phyloP scores from a whole-genome alignment of 257 asterid species.

The Henckelia pumila region DNA sequence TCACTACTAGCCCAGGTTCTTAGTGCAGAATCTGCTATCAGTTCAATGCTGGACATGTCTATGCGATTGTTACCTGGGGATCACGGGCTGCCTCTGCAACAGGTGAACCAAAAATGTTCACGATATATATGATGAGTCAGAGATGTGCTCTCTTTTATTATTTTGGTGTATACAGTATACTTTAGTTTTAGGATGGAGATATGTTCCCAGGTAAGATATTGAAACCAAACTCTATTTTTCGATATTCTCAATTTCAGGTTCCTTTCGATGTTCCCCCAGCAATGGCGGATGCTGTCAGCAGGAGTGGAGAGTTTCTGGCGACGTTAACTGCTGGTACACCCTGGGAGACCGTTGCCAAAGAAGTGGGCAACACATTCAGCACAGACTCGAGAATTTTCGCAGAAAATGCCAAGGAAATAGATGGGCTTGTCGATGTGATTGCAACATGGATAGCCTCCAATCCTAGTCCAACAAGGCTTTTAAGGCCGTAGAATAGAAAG shows the following conservation, averaged over 20 bases:
- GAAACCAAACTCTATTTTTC: neutral
- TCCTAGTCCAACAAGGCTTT: constrained; percentile 48
- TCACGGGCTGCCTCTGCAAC: constrained; percentile 90
- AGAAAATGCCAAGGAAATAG: constrained; percentile 58
- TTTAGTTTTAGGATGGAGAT: neutral
- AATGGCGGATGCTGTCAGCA: constrained; percentile 86
- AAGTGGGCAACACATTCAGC: constrained; percentile 56
- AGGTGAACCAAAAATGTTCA: constrained; percentile 42
- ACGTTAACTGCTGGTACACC: constrained; percentile 86
- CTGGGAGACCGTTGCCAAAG: constrained; percentile 88
- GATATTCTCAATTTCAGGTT: constrained; percentile 42
- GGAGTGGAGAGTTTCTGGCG: constrained; percentile 81
- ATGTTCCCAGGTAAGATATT: neutral
- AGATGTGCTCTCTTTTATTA: neutral
- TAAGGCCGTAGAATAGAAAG: constrained; percentile 26
- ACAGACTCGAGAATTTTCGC: constrained; percentile 52
- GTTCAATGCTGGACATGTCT: constrained; percentile 92
- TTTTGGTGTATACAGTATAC: neutral
- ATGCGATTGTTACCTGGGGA: constrained; percentile 87
- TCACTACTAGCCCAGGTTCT: constrained; percentile 81
- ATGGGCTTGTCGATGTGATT: constrained; percentile 60
- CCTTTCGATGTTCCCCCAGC: constrained; percentile 91
- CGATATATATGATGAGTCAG: no score
- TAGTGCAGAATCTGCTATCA: constrained; percentile 84
- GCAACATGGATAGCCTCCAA: constrained; percentile 70